Percentiles rank a stretch among this genome's conserved stretches.
Evolutionary conservation across 2,329 filamentous ascomycete species (phyloP).

Genomic region (Coleophoma cylindrospora): DNA sequence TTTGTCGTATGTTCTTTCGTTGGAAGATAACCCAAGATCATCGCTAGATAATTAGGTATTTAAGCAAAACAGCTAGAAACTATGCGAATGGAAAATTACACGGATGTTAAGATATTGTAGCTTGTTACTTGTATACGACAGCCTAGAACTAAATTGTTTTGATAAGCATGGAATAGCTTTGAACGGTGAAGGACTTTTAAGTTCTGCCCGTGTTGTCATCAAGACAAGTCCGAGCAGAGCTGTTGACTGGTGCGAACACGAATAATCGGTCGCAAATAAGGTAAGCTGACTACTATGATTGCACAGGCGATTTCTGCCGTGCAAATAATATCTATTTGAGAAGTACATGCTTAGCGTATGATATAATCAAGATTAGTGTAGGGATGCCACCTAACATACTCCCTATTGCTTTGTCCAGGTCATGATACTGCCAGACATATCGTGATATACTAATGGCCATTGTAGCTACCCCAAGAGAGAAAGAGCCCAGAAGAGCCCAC

Average conservation of each 20-base stretch:
- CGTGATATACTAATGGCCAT: neutral
- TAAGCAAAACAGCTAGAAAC: too few relatives aligned
- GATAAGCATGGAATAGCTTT: too few relatives aligned
- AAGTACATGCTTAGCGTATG: neutral
- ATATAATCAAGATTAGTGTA: neutral
- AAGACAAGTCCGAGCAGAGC: too few relatives aligned
- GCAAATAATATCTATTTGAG: neutral
- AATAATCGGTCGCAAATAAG: neutral
- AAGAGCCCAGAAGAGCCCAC: neutral
- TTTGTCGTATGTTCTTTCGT: too few relatives aligned
- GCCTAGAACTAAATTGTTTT: too few relatives aligned
- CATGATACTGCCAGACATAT: neutral
- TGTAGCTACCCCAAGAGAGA: neutral
- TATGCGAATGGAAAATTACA: too few relatives aligned
- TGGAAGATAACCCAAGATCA: too few relatives aligned
- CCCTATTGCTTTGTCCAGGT: neutral
- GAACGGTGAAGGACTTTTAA: too few relatives aligned
- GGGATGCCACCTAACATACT: neutral
- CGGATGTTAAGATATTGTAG: too few relatives aligned
- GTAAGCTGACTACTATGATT: neutral
- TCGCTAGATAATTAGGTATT: too few relatives aligned
- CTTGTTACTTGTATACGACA: too few relatives aligned
- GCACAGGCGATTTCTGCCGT: neutral
- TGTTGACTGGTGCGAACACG: neutral
- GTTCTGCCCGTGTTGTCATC: too few relatives aligned